Conservation (phyloP, 225 moss, liverwort and hornwort species). For the Physcomitrellopsis africana region DNA sequence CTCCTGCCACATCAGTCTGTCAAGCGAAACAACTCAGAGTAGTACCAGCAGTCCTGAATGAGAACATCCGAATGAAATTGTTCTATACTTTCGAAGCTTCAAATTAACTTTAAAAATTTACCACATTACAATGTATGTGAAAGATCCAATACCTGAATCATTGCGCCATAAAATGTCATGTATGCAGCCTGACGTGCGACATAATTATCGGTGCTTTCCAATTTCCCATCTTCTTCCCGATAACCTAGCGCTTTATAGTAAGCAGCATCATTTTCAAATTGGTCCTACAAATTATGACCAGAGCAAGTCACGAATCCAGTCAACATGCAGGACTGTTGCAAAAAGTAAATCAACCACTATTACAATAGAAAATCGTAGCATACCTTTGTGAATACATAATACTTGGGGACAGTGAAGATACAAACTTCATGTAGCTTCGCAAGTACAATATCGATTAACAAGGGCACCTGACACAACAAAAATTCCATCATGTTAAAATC, state of each 20-base stretch:
- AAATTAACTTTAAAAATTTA: background rate
- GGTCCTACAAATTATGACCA: slow-evolving; percentile 53
- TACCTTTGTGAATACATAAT: slow-evolving; percentile 87
- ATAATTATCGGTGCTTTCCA: slow-evolving; percentile 92
- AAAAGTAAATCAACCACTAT: background rate
- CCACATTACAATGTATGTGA: slow-evolving; percentile 11
- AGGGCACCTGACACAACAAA: slow-evolving; percentile 66
- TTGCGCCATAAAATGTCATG: slow-evolving; percentile 88
- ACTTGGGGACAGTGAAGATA: slow-evolving; percentile 87
- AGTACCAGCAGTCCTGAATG: background rate
- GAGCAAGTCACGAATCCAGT: slow-evolving; percentile 10
- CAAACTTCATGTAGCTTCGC: slow-evolving; percentile 58
- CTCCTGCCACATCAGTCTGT: slow-evolving; percentile 78
- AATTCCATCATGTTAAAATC: slow-evolving; percentile 13
- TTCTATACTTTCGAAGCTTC: slow-evolving; percentile 1
- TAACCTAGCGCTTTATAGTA: slow-evolving; percentile 88
- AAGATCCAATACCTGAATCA: slow-evolving; percentile 64
- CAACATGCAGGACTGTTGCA: background rate
- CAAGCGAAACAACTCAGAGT: slow-evolving; percentile 25
- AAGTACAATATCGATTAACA: slow-evolving; percentile 62
- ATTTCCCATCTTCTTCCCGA: slow-evolving; percentile 69
- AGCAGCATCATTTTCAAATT: slow-evolving; percentile 71
- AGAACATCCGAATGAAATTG: slow-evolving; percentile 17
- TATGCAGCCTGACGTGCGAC: slow-evolving; percentile 89
- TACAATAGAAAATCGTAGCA: slow-evolving; percentile 2